These are phyloP conservation scores for Aspergillus phoenicis DNA, from an alignment of 2,329 filamentous ascomycete species.

Conservation along the genomic window DNA sequence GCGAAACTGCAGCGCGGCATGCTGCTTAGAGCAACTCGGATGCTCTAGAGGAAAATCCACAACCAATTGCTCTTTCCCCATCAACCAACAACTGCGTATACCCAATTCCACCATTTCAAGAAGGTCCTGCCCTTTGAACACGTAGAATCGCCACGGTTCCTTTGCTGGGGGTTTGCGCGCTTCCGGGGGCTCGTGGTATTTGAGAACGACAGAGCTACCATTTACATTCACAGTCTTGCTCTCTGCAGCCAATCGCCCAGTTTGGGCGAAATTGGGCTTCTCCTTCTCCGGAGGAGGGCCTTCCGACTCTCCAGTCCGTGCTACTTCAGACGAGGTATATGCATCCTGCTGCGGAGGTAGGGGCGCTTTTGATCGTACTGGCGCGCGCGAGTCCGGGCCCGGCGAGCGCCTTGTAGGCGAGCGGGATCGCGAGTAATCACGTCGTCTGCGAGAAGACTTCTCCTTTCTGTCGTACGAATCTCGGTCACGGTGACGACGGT, in stretches of 20 bases:
- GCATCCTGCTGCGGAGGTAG: slow-evolving; percentile 52
- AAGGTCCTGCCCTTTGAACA: slow-evolving; percentile 83
- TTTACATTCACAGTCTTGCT: slow-evolving; percentile 72
- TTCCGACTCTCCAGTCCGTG: slow-evolving; percentile 25
- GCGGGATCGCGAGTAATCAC: slow-evolving; percentile 31
- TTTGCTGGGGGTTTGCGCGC: slow-evolving; percentile 81
- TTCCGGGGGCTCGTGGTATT: slow-evolving; percentile 95
- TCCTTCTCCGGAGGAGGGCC: slow-evolving; percentile 57
- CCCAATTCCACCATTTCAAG: slow-evolving; percentile 79
- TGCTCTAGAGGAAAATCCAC: slow-evolving; percentile 85
- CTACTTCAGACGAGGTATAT: slow-evolving; percentile 40
- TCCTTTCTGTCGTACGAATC: slow-evolving; percentile 23
- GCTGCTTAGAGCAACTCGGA: slow-evolving; percentile 91
- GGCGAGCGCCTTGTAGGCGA: slow-evolving; percentile 31
- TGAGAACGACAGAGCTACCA: slow-evolving; percentile 73
- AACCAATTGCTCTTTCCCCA: slow-evolving; percentile 78
- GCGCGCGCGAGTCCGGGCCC: slow-evolving; percentile 29
- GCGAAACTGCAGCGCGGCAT: slow-evolving; percentile 92
- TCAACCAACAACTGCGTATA: slow-evolving; percentile 81
- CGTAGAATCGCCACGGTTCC: slow-evolving; percentile 84
- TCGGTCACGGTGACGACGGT: slow-evolving; percentile 30
- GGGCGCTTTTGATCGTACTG: slow-evolving; percentile 41
- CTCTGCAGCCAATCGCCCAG: slow-evolving; percentile 81
- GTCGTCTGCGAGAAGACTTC: slow-evolving; percentile 26
- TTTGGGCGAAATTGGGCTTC: slow-evolving; percentile 81